phyloP scores from a whole-genome alignment of 2,329 filamentous ascomycete species.

The Pseudodiploospora longispora region DNA sequence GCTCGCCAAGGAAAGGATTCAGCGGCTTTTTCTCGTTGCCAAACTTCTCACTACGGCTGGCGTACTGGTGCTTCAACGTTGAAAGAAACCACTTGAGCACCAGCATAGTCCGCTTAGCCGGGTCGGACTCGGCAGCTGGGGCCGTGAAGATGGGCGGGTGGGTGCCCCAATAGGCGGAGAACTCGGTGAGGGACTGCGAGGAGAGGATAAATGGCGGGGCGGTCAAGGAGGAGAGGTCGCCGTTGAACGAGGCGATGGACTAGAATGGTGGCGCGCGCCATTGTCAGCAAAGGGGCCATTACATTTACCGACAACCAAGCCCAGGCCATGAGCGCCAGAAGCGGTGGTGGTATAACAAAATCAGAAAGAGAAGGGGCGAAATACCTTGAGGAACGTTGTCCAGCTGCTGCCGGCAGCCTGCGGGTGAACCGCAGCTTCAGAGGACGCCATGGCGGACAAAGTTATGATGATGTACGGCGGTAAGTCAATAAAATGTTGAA shows the following conservation, averaged over 20 bases:
- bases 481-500: no score
- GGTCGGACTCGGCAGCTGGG: slow-evolving; percentile 69
- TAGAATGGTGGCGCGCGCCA: slow-evolving; percentile 16
- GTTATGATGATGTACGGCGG: no score
- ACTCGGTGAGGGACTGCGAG: slow-evolving; percentile 69
- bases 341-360: not conserved
- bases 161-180: slow-evolving; percentile 76
- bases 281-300: not conserved
- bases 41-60: slow-evolving; percentile 64
- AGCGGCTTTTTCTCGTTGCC: slow-evolving; percentile 97
- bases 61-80: slow-evolving; percentile 81
- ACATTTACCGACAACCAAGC: not conserved
- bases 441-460: slow-evolving; percentile 19
- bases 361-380: not conserved
- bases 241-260: slow-evolving; percentile 76
- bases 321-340: not conserved
- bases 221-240: slow-evolving; percentile 71
- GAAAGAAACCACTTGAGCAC: slow-evolving; percentile 97
- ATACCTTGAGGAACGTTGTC: slow-evolving; percentile 45
- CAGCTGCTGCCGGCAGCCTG: slow-evolving; percentile 39
- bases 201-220: slow-evolving; percentile 79
- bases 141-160: slow-evolving; percentile 73
- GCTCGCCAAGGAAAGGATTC: slow-evolving; percentile 91
- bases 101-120: slow-evolving; percentile 72
- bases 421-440: slow-evolving; percentile 18